Base-by-base conservation (phyloP, 1,139 yeast species). In the Hyphopichia fennica region DNA sequence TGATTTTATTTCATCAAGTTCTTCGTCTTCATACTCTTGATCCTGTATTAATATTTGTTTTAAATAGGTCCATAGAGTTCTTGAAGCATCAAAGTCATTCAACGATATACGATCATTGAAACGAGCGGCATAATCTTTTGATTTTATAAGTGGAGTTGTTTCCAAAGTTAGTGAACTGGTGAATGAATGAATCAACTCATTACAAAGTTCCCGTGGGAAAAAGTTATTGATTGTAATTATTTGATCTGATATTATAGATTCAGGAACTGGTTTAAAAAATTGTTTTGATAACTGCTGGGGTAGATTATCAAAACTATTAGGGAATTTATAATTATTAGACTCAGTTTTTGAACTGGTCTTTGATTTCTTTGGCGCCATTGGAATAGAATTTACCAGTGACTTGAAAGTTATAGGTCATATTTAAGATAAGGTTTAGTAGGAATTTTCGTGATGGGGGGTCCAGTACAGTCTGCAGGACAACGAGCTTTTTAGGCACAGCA, bases 91-190 rank as follows among this genome's bases (percentile, higher is more conserved):
- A 30, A 48, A 48, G 51, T 81, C 82, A 4, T 61, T 62, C 7
- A 76, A 48, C 2, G 72, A 57, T 5, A 69, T 63, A 20, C 88
- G 58, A 50, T 81, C 87, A 50, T 82, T 82, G 33, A 72, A 74
- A 30, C 88, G 62, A 0, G 81, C 79, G 2, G 87, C 87, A 50
- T 81, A 82, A 16, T 71, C 77, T 48, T 67, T 77, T 34, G 76
- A 69, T 45, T 77, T 78, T 18, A 69, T 58, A 37, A 73, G 48
- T 0, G 80, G 80, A 0, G 84, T 79, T 0, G 81, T 75, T 45
- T 72, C 80, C 33, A 80, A 51, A 3, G 54, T 49, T 29, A 72
- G 51, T 4, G 57, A 52, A 3, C 50, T 45, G 38, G 58, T 58
- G 44, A 79, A 69, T 8, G 72, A 64, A 14, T 53, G 50, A 31